Evolutionary conservation across 2,329 filamentous ascomycete species (phyloP), one percentile per base, ranked within the genome.

Genomic region (Epichloe coenophiala): DNA sequence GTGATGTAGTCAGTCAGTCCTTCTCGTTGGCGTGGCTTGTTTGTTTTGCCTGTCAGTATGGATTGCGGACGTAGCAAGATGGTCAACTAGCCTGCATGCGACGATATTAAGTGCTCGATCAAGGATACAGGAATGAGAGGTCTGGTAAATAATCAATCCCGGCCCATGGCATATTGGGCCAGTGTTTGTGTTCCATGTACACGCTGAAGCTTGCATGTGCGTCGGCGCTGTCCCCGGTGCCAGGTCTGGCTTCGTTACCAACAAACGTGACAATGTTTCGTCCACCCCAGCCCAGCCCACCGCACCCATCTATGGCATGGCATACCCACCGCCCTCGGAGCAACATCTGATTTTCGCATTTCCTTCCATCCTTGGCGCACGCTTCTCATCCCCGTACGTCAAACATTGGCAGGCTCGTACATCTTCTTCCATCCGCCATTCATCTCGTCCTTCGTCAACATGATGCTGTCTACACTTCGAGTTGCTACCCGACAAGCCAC

Each of bases 391-490:
- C 9, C 17, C 27, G 13, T n/a, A 44, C 42, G 13, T 33, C 27
- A 31, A 33, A 13, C 21, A 13, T n/a, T 33, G 5, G 42, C 42
- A n/a, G 21, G 40, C n/a, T 33, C 17, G 15, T 36, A 31, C 36
- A 45, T 49, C 46, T 35, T 47, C 46, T 49, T 46, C 36, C 52
- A 48, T 50, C 50, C 5, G 44, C 49, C 39, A 21, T 36, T 35
- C 41, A 8, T 43, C 45, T 41, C 48, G 45, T 3, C 23, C 17
- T 15, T 44, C 47, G 47, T 48, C 48, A 51, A 52, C 43, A 81
- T 81, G 48, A 81, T 81, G 78, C 68, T 81, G 60, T 76, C 77
- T 51, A 69, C 76, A 52, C 65, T 79, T 57, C 73, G 76, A 67
- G 61, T 76, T 58, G 73, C 72, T 57, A 69, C 71, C 63, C 72